phyloP scores from a whole-genome alignment of 441 rosid species.

The Raphanus hybrid region DNA sequence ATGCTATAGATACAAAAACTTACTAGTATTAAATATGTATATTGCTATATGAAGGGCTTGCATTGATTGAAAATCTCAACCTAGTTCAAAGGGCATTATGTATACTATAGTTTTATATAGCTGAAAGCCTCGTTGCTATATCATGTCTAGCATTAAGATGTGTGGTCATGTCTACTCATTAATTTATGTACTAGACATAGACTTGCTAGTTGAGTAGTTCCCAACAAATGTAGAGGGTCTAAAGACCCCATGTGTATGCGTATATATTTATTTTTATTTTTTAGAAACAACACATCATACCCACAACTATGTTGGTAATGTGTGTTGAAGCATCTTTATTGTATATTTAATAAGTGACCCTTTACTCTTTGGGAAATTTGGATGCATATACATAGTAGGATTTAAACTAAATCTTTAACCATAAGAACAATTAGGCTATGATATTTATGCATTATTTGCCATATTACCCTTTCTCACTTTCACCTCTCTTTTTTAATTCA shows the following conservation, averaged over 20 bases:
- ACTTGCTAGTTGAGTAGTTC: slow-evolving; percentile 26
- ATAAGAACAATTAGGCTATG: too few relatives aligned
- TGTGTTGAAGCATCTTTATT: neutral
- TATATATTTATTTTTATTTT: neutral
- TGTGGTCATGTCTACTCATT: neutral
- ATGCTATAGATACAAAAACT: too few relatives aligned
- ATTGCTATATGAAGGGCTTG: neutral
- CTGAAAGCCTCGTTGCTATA: slow-evolving; percentile 11
- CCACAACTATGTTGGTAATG: slow-evolving; percentile 1
- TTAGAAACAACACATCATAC: neutral
- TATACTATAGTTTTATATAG: neutral
- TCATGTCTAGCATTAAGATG: slow-evolving; percentile 30
- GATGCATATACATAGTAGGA: too few relatives aligned
- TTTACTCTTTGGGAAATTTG: too few relatives aligned
- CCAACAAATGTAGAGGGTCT: slow-evolving; percentile 16
- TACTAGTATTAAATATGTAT: too few relatives aligned
- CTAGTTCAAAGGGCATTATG: slow-evolving; percentile 11
- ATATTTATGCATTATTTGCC: too few relatives aligned
- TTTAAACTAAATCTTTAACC: too few relatives aligned
- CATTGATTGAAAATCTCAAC: neutral
- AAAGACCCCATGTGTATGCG: slow-evolving; percentile 11
- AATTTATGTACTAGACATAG: neutral
- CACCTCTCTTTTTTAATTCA: too few relatives aligned
- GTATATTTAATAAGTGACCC: neutral
- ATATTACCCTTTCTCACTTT: too few relatives aligned